Percentiles rank a stretch among this genome's conserved stretches.
These are phyloP conservation scores for Trichosanthes truncata DNA, from an alignment of 306 rosid species.

Conservation along the genomic window DNA sequence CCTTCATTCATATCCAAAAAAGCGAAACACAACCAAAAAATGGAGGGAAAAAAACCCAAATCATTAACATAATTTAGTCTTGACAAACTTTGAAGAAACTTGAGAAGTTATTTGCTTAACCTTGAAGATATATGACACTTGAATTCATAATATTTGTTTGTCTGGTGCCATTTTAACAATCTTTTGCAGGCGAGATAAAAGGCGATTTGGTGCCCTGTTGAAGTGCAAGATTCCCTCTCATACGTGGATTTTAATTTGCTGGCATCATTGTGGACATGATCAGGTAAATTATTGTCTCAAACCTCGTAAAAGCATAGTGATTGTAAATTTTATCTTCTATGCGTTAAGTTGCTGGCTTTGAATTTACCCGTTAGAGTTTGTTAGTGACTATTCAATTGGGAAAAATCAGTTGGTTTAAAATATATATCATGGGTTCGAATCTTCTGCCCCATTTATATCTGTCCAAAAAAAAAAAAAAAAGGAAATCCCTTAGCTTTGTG, in stretches of 20 bases:
- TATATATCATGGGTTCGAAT: background rate
- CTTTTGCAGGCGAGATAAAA: constrained; percentile 45
- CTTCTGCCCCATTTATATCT: background rate
- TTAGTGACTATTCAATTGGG: background rate
- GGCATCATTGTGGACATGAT: background rate
- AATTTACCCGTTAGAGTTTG: background rate
- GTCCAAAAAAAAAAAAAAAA: background rate
- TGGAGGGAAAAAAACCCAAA: too few species aligned
- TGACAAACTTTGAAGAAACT: background rate
- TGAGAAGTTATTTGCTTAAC: background rate
- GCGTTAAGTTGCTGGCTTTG: background rate
- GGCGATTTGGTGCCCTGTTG: constrained; percentile 24
- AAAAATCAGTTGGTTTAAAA: background rate
- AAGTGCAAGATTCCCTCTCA: background rate
- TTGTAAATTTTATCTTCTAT: constrained; percentile 2
- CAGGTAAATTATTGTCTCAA: background rate
- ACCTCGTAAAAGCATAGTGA: background rate
- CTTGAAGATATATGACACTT: background rate
- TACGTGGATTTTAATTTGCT: background rate
- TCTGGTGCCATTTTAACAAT: background rate
- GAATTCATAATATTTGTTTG: background rate
- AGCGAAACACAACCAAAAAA: background rate
- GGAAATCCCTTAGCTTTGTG: background rate
- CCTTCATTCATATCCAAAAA: background rate
- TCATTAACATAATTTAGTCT: background rate